Percentiles rank a stretch among this genome's conserved stretches.
Evolutionary conservation across 176 grass and related monocot genomes (phyloP).

Genomic region (Aegilops umbellulata): DNA sequence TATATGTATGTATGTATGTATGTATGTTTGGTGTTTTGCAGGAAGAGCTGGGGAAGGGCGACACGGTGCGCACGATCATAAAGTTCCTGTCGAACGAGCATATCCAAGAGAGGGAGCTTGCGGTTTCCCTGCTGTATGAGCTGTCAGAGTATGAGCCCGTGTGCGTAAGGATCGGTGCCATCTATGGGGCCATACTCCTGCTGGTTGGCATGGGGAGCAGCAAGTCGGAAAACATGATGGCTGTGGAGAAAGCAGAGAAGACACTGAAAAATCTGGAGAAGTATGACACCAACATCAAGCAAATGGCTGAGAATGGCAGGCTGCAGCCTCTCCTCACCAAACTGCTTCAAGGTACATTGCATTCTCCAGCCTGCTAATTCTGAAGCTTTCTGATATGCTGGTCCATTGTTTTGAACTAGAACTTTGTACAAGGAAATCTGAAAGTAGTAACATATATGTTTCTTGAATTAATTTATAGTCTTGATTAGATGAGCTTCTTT

Average conservation of each 20-base stretch:
- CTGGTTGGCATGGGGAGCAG: constrained; percentile 80
- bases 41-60: constrained; percentile 60
- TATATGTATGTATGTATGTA: neutral
- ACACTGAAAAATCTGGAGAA: constrained; percentile 71
- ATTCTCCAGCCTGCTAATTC: too few species aligned
- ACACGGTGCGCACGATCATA: constrained; percentile 71
- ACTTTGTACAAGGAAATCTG: too few species aligned
- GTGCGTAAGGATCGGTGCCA: constrained; percentile 52
- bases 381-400: too few species aligned
- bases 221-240: constrained; percentile 54
- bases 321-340: constrained; percentile 66
- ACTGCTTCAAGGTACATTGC: constrained; percentile 42
- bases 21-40: constrained; percentile 1
- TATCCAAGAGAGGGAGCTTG: constrained; percentile 67
- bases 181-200: constrained; percentile 71
- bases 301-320: constrained; percentile 84
- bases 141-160: constrained; percentile 51
- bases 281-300: constrained; percentile 67
- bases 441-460: neutral
- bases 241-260: constrained; percentile 67
- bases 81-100: constrained; percentile 71
- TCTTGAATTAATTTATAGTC: neutral
- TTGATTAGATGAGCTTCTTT: neutral
- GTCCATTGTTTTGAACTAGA: too few species aligned
- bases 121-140: constrained; percentile 54